These are phyloP conservation scores for Russula griseocarnosa DNA, from an alignment of 768 basidiomycete genomes.

Conservation along the genomic window DNA sequence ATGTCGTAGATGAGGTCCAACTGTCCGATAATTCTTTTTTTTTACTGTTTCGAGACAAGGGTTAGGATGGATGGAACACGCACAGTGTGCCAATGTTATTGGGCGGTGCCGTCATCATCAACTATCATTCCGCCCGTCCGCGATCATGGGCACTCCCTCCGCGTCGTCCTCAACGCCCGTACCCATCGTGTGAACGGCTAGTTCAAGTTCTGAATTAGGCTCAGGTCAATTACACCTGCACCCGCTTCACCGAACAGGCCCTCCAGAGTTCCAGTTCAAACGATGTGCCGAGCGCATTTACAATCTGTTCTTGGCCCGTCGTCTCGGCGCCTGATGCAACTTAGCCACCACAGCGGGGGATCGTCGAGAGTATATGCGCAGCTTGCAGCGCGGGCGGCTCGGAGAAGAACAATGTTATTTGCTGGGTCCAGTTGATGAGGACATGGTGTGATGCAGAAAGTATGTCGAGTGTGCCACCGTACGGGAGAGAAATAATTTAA, in stretches of 20 bases:
- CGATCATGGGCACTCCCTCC: background rate
- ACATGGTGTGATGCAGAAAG: constrained; percentile 32
- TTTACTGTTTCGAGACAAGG: background rate
- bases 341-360: constrained; percentile 35
- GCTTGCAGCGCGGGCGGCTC: constrained; percentile 75
- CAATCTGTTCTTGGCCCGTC: constrained; percentile 76
- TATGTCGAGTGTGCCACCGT: constrained; percentile 1
- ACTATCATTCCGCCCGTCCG: constrained; percentile 7
- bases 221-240: constrained; percentile 51
- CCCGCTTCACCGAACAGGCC: constrained; percentile 82
- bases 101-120: background rate
- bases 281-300: constrained; percentile 65
- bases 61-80: background rate
- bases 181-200: constrained; percentile 21
- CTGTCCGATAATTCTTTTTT: background rate
- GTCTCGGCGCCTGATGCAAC: constrained; percentile 72
- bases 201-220: constrained; percentile 31
- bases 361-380: constrained; percentile 57
- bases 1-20: background rate
- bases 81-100: background rate
- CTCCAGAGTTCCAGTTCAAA: constrained; percentile 81
- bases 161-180: constrained; percentile 19
- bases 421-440: constrained; percentile 76
- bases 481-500: background rate
- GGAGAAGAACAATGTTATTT: constrained; percentile 86